Evolutionary conservation across 352 stramenopile genomes (phyloP).

Genomic region (Phytophthora fragariaefolia): DNA sequence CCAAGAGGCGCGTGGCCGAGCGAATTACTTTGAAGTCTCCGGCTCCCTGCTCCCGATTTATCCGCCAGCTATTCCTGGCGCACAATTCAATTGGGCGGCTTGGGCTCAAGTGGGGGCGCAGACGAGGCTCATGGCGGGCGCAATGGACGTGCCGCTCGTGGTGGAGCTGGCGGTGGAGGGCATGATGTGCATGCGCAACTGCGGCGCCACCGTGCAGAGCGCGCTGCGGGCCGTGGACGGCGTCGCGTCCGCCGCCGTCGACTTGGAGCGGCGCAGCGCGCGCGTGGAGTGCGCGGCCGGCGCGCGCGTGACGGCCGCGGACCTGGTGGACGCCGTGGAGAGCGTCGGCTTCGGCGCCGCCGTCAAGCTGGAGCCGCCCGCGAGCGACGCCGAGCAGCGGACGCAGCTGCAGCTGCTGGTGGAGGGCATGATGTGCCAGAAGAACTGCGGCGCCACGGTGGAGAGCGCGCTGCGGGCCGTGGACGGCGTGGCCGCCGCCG

Average conservation of each 20-base stretch:
- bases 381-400: background rate
- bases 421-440: constrained; percentile 96
- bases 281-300: constrained; percentile 59
- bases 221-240: constrained; percentile 72
- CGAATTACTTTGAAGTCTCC: background rate
- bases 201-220: constrained; percentile 89
- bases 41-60: background rate
- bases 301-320: constrained; percentile 41
- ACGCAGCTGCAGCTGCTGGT: constrained; percentile 67
- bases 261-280: constrained; percentile 68
- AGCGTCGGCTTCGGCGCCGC: constrained; percentile 76
- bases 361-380: constrained; percentile 30
- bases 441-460: constrained; percentile 94
- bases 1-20: constrained; percentile 3
- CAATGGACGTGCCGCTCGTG: constrained; percentile 21
- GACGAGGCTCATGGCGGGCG: constrained; percentile 11
- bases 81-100: background rate
- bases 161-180: constrained; percentile 89
- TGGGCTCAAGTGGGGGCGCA: background rate
- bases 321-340: constrained; percentile 82
- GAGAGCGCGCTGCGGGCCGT: constrained; percentile 84
- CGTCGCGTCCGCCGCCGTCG: constrained; percentile 71
- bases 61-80: background rate
- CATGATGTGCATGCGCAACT: constrained; percentile 97
- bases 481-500: constrained; percentile 66